Conservation (phyloP, 768 basidiomycete genomes). For the Leccinum incarnatum region DNA sequence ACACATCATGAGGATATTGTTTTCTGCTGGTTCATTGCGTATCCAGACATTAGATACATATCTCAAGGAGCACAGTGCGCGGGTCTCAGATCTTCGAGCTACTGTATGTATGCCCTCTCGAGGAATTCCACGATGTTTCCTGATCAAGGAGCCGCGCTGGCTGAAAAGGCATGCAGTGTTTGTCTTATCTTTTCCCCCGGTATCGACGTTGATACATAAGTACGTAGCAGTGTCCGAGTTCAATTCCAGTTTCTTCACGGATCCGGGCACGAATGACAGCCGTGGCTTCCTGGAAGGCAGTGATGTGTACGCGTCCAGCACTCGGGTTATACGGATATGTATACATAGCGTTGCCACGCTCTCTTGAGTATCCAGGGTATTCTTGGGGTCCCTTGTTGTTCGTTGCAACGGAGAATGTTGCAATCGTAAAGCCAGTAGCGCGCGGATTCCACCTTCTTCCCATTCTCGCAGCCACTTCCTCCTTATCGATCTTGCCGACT, state of each 20-base stretch:
- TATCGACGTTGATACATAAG: not conserved
- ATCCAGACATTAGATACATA: no score
- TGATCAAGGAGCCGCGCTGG: constrained; percentile 15
- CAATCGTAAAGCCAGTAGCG: constrained; percentile 1
- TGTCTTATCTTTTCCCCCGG: not conserved
- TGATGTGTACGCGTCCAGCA: no score
- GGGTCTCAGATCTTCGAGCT: constrained; percentile 3
- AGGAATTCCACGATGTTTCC: constrained; percentile 10
- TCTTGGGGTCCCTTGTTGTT: constrained; percentile 10
- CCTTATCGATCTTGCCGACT: constrained; percentile 12
- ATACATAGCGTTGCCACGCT: not conserved
- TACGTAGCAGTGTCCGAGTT: constrained; percentile 14
- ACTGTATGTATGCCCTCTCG: constrained; percentile 3
- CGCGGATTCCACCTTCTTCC: constrained; percentile 20
- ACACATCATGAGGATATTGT: not conserved
- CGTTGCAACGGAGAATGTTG: constrained; percentile 15
- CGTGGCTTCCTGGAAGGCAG: no score
- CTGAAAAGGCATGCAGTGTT: constrained; percentile 13
- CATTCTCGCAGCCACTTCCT: constrained; percentile 7
- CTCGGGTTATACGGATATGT: no score
- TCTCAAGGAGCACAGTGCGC: constrained; percentile 11
- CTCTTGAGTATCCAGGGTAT: not conserved
- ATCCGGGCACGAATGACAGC: not conserved
- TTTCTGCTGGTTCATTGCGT: not conserved
- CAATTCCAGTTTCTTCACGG: constrained; percentile 35